Conservation (phyloP, 768 basidiomycete species). For the Albatrellus ellisii region DNA sequence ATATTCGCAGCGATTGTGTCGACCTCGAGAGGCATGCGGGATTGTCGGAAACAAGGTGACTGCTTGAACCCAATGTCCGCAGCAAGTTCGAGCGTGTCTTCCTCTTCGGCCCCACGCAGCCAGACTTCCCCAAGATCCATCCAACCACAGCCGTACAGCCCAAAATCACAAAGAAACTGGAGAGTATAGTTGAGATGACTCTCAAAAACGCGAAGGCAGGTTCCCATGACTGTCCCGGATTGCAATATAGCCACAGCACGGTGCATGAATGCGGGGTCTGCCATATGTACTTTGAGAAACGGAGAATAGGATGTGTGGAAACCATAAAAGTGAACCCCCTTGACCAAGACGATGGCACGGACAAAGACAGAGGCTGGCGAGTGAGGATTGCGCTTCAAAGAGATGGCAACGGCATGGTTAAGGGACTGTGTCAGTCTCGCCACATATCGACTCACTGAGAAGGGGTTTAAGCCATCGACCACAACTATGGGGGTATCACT, state of each 20-base stretch:
- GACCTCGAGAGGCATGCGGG: constrained; percentile 66
- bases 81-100: constrained; percentile 13
- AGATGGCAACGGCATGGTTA: constrained; percentile 77
- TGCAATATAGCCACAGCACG: constrained; percentile 67
- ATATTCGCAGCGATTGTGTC: constrained; percentile 76
- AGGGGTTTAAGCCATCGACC: not conserved
- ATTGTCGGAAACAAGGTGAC: constrained; percentile 54
- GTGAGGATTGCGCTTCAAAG: constrained; percentile 59
- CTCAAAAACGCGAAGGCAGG: constrained; percentile 72
- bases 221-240: constrained; percentile 73
- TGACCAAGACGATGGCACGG: constrained; percentile 73
- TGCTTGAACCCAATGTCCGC: constrained; percentile 22
- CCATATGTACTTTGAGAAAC: constrained; percentile 77
- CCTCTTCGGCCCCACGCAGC: constrained; percentile 32
- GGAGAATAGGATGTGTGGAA: constrained; percentile 77
- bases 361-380: constrained; percentile 46
- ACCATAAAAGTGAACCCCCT: constrained; percentile 94
- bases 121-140: constrained; percentile 61
- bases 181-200: constrained; percentile 80
- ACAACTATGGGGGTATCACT: constrained; percentile 13
- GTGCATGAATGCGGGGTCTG: constrained; percentile 55
- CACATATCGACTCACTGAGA: constrained; percentile 64
- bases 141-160: constrained; percentile 89
- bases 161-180: constrained; percentile 93
- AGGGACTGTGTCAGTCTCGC: constrained; percentile 57